These are phyloP conservation scores for Dryadomyces sulphureus DNA, from an alignment of 2,329 filamentous ascomycete species.

Conservation along the genomic window DNA sequence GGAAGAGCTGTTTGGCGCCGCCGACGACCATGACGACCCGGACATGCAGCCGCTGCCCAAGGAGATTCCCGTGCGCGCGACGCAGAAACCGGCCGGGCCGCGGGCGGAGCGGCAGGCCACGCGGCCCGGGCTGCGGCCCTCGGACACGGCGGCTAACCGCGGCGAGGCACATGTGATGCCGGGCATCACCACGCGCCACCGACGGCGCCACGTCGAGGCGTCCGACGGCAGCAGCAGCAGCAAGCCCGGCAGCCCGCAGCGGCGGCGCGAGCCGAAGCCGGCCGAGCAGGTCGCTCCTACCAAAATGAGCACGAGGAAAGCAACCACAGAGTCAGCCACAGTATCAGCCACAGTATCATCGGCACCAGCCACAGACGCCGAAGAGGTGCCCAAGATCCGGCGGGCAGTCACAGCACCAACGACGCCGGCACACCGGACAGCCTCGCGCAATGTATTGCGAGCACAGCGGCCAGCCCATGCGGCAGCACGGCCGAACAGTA, in stretches of 20 bases:
- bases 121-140: conserved; percentile 26
- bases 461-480: neutral
- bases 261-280: neutral
- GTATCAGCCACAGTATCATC: conserved; percentile 20
- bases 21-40: neutral
- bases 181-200: neutral
- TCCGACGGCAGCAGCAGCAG: neutral
- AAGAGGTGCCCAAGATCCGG: neutral
- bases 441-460: neutral
- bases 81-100: neutral
- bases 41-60: neutral
- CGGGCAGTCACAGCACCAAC: neutral
- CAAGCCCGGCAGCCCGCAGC: conserved; percentile 6
- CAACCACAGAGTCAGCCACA: conserved; percentile 5
- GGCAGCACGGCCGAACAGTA: too few species aligned
- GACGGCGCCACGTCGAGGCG: neutral
- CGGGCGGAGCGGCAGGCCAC: neutral
- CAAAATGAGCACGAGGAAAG: neutral
- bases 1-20: neutral
- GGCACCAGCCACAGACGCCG: neutral
- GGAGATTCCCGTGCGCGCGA: neutral
- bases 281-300: conserved; percentile 10
- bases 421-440: neutral
- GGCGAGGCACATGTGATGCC: conserved; percentile 8
- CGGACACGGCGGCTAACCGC: conserved; percentile 33